phyloP scores from a whole-genome alignment of 2,329 filamentous ascomycete species.

The Cladobotryum protrusum region DNA sequence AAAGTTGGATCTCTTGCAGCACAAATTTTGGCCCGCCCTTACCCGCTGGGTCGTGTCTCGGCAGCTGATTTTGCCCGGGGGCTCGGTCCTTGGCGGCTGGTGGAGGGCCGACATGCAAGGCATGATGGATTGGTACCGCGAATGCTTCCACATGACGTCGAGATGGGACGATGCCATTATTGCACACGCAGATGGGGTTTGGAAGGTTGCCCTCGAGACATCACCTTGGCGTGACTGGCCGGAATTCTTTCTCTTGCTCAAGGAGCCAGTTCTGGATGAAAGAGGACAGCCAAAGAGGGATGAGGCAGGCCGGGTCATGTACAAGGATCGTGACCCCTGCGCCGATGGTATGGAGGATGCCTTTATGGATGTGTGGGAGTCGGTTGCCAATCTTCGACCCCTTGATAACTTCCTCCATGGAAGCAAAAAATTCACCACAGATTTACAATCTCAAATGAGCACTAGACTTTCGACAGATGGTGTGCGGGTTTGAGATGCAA shows the following conservation, averaged over 20 bases:
- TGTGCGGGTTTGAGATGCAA: not conserved
- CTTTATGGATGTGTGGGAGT: constrained; percentile 21
- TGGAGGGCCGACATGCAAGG: constrained; percentile 19
- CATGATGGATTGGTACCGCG: constrained; percentile 25
- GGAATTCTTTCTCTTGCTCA: constrained; percentile 17
- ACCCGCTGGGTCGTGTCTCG: constrained; percentile 19
- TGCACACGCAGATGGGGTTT: constrained; percentile 20
- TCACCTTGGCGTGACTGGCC: constrained; percentile 24
- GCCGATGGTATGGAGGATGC: constrained; percentile 17
- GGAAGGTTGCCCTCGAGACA: constrained; percentile 16
- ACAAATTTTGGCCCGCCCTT: constrained; percentile 21
- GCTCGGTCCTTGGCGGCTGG: constrained; percentile 19
- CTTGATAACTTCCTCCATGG: constrained; percentile 14
- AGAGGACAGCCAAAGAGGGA: constrained; percentile 5
- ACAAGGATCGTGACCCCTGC: constrained; percentile 9
- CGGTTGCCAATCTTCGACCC: constrained; percentile 16
- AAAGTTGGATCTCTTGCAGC: constrained; percentile 18
- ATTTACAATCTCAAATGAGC: not conserved
- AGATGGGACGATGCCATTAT: constrained; percentile 14
- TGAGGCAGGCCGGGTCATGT: constrained; percentile 8
- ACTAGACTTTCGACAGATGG: not conserved
- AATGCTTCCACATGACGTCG: constrained; percentile 16
- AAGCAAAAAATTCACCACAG: constrained; percentile 5
- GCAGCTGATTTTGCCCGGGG: constrained; percentile 16
- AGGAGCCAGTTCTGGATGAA: constrained; percentile 13